These are phyloP conservation scores for Saccharomycopsis microspora DNA, from an alignment of 805 yeast genomes.

Conservation along the genomic window DNA sequence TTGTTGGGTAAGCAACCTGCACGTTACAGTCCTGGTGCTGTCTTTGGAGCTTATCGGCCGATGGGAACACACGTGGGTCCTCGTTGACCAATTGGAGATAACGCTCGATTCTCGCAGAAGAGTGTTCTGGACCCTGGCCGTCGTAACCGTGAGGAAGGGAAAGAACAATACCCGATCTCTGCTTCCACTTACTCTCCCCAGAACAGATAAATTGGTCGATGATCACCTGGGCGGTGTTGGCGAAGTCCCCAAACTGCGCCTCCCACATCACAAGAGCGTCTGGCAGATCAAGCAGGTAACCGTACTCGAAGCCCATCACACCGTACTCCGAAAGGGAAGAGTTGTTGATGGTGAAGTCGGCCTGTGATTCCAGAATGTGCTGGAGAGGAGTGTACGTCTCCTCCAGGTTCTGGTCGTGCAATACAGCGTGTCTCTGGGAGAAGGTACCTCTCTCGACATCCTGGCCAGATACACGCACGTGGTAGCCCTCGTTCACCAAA, in stretches of 20 bases:
- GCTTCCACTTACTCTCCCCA: constrained; percentile 98
- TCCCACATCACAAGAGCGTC: constrained; percentile 98
- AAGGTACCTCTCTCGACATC: constrained; percentile 99
- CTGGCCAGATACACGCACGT: constrained; percentile 96
- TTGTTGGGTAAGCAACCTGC: constrained; percentile 97
- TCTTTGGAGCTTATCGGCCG: constrained; percentile 77
- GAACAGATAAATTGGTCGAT: constrained; percentile 93
- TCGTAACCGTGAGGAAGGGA: constrained; percentile 99
- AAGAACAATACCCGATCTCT: constrained; percentile 91
- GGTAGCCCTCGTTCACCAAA: constrained; percentile 83
- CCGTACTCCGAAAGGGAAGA: constrained; percentile 98
- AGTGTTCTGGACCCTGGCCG: constrained; percentile 99
- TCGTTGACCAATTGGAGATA: constrained; percentile 92
- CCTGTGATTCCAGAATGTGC: constrained; percentile 70
- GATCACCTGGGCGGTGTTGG: constrained; percentile 97
- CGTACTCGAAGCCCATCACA: constrained; percentile 98
- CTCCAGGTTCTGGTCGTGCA: constrained; percentile 91
- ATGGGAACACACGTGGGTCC: constrained; percentile 91
- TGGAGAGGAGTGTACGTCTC: constrained; percentile 76
- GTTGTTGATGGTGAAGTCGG: constrained; percentile 79
- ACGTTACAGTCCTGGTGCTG: constrained; percentile 98
- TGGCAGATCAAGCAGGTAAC: constrained; percentile 95
- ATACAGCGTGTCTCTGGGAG: constrained; percentile 97
- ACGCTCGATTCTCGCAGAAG: constrained; percentile 95
- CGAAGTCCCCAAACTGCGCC: constrained; percentile 99